Percentiles rank a stretch among this genome's conserved stretches.
phyloP scores from a whole-genome alignment of 2,329 filamentous ascomycete genomes.

The Leptosphaerulina australis region DNA sequence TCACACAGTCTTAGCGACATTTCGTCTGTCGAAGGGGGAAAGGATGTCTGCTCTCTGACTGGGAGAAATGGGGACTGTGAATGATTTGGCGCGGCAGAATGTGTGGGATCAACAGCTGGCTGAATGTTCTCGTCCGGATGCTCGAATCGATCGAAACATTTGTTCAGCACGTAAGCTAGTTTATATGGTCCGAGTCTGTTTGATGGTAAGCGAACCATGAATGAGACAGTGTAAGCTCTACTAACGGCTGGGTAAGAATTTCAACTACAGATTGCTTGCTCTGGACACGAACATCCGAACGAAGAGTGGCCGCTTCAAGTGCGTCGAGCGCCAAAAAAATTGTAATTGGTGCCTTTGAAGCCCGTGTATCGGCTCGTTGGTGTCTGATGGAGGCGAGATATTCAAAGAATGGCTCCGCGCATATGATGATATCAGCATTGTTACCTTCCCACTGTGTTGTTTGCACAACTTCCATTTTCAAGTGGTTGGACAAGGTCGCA shows the following conservation, averaged over 20 bases:
- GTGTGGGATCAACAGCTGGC: not conserved
- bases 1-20: conserved; percentile 3
- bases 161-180: conserved; percentile 37
- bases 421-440: conserved; percentile 41
- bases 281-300: conserved; percentile 38
- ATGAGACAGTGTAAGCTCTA: not conserved
- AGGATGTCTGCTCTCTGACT: not conserved
- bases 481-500: conserved; percentile 28
- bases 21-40: not conserved
- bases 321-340: conserved; percentile 44
- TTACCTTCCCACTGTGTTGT: conserved; percentile 32
- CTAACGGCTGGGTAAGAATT: conserved; percentile 45
- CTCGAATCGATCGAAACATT: conserved; percentile 39
- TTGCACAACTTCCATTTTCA: conserved; percentile 38
- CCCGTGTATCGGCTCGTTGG: conserved; percentile 11
- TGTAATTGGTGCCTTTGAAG: conserved; percentile 31
- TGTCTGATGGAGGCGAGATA: conserved; percentile 37
- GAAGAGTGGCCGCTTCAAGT: conserved; percentile 42
- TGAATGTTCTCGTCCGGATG: conserved; percentile 29
- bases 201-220: conserved; percentile 1
- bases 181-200: conserved; percentile 43
- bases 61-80: not conserved
- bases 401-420: conserved; percentile 41
- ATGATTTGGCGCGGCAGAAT: not conserved
- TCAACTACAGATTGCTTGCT: conserved; percentile 42